Evolutionary conservation across 2,329 filamentous ascomycete genomes (phyloP).

Genomic region (Celoporthe dispersa): DNA sequence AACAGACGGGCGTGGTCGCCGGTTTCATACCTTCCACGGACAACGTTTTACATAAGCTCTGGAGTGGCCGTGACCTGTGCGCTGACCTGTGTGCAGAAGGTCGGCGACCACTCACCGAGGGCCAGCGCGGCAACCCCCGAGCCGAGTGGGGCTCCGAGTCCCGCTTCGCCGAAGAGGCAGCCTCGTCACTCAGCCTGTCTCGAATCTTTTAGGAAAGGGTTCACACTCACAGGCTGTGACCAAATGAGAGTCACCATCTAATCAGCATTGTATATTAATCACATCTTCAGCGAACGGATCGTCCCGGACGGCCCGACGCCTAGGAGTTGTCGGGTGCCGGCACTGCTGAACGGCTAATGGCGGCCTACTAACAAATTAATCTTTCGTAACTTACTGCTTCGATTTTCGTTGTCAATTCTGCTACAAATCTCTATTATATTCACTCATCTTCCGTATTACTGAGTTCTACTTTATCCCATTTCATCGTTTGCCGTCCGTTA

Average conservation of each 20-base stretch:
- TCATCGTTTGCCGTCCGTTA: background rate
- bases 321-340: background rate
- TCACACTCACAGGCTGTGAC: background rate
- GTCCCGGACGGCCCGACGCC: constrained; percentile 1
- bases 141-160: background rate
- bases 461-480: background rate
- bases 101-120: constrained; percentile 1
- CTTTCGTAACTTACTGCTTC: background rate
- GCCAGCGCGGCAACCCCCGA: constrained; percentile 2
- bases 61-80: background rate
- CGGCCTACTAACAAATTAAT: background rate
- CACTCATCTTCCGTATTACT: background rate
- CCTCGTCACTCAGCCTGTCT: background rate
- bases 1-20: background rate
- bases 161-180: background rate
- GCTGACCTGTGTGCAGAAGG: background rate
- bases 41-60: background rate
- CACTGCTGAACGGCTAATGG: background rate
- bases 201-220: too few relatives aligned
- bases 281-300: background rate
- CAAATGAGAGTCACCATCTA: background rate
- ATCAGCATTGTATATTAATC: background rate
- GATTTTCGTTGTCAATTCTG: background rate
- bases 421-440: background rate
- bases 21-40: background rate